Percentiles rank a stretch among this genome's conserved stretches.
phyloP scores from a whole-genome alignment of 2,329 filamentous ascomycete species.

The Chaetomiaceae sp. region DNA sequence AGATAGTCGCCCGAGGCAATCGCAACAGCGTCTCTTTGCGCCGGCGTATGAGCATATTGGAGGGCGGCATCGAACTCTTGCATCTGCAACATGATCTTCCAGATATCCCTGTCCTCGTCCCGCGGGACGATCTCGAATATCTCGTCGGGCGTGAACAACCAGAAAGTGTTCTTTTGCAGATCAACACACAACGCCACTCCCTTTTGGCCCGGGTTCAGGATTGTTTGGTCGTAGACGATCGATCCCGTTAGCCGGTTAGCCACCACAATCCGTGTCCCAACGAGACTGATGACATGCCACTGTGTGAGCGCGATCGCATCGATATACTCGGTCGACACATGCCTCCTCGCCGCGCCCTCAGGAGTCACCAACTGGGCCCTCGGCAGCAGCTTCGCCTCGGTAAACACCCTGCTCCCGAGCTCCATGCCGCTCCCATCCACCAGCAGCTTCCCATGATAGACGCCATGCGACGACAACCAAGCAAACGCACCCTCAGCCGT shows the following conservation, averaged over 20 bases:
- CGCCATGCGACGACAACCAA: conserved; percentile 83
- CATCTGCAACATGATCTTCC: conserved; percentile 84
- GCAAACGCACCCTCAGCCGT: conserved; percentile 71
- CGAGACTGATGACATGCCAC: conserved; percentile 83
- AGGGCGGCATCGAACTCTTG: conserved; percentile 87
- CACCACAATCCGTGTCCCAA: conserved; percentile 77
- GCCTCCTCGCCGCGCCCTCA: conserved; percentile 59
- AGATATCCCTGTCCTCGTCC: conserved; percentile 88
- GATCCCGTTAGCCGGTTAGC: conserved; percentile 83
- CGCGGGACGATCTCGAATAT: conserved; percentile 91
- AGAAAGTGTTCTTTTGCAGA: conserved; percentile 92
- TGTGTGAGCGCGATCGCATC: conserved; percentile 81
- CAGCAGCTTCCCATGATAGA: conserved; percentile 79
- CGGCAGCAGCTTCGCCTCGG: conserved; percentile 71
- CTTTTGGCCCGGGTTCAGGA: conserved; percentile 74
- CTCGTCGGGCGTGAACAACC: conserved; percentile 86
- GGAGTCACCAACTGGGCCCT: conserved; percentile 67
- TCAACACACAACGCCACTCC: conserved; percentile 84
- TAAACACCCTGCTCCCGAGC: conserved; percentile 69
- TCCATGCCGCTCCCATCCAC: conserved; percentile 56
- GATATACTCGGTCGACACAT: conserved; percentile 65
- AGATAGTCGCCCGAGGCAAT: conserved; percentile 89
- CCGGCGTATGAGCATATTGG: conserved; percentile 71
- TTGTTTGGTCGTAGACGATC: conserved; percentile 80
- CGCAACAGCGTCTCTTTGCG: conserved; percentile 86